Evolutionary conservation across 2,329 filamentous ascomycete species (phyloP).

Genomic region (Pezizomycotina sp.): DNA sequence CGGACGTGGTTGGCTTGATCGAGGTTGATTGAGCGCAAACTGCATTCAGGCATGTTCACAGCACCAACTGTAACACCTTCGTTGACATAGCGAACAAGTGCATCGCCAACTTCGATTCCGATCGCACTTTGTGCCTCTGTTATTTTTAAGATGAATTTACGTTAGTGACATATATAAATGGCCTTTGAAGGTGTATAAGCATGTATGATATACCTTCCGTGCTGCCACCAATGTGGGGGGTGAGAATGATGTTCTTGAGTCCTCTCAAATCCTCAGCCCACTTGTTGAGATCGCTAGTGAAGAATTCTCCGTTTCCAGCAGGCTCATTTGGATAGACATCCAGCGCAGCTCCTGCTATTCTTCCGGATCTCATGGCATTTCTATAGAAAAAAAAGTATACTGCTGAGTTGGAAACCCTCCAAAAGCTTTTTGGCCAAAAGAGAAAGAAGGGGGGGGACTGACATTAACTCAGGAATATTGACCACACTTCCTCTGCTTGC

Average conservation of each 20-base stretch:
- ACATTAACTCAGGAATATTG: slow-evolving; percentile 75
- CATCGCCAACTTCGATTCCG: slow-evolving; percentile 77
- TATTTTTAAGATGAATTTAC: background rate
- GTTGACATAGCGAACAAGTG: slow-evolving; percentile 87
- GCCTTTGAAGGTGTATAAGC: too few relatives aligned
- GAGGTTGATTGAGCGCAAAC: slow-evolving; percentile 70
- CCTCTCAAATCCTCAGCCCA: slow-evolving; percentile 75
- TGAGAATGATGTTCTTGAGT: slow-evolving; percentile 84
- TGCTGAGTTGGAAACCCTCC: too few relatives aligned
- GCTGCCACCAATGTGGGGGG: slow-evolving; percentile 91
- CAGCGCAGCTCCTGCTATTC: slow-evolving; percentile 82
- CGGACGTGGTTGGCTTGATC: slow-evolving; percentile 81
- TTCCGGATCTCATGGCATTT: slow-evolving; percentile 67
- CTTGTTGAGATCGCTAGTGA: slow-evolving; percentile 62
- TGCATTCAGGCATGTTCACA: slow-evolving; percentile 93
- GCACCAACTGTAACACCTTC: slow-evolving; percentile 74
- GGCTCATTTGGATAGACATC: slow-evolving; percentile 95
- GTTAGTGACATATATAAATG: background rate
- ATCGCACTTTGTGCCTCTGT: slow-evolving; percentile 84
- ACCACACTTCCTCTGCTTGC: slow-evolving; percentile 87
- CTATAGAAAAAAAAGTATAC: too few relatives aligned
- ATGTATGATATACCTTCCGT: slow-evolving; percentile 63
- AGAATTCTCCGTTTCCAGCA: slow-evolving; percentile 85
- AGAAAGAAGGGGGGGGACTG: slow-evolving; percentile 1
- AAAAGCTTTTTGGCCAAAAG: too few relatives aligned